These are phyloP conservation scores for Stemphylium beticola DNA, from an alignment of 2,329 filamentous ascomycete species.

Conservation along the genomic window DNA sequence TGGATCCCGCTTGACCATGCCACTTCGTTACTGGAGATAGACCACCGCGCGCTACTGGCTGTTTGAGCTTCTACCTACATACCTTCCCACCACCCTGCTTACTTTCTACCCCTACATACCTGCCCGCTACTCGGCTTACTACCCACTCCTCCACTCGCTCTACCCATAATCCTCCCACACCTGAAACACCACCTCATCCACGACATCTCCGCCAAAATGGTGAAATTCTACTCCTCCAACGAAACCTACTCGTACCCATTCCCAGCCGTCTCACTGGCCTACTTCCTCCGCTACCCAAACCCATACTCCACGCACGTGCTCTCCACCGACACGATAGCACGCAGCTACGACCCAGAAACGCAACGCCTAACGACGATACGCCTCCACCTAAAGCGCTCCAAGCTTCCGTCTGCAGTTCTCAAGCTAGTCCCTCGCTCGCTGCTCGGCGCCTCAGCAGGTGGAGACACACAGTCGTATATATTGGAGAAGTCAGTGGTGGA, in stretches of 20 bases:
- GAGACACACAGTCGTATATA: conserved; percentile 78
- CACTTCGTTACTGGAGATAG: conserved; percentile 28
- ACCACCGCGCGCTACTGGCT: conserved; percentile 28
- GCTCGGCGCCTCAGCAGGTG: conserved; percentile 64
- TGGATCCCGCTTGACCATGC: conserved; percentile 40
- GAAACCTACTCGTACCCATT: conserved; percentile 82
- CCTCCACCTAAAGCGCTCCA: conserved; percentile 81
- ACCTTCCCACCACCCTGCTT: neutral
- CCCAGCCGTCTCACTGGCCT: conserved; percentile 83
- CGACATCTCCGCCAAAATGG: conserved; percentile 45
- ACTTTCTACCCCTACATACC: neutral
- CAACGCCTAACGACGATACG: conserved; percentile 79
- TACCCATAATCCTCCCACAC: no score
- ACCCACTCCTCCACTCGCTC: no score
- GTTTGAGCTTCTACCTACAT: conserved; percentile 21
- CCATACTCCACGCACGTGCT: conserved; percentile 83
- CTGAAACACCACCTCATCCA: neutral
- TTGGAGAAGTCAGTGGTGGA: conserved; percentile 81
- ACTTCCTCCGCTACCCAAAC: conserved; percentile 88
- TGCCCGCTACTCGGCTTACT: no score
- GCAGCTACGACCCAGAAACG: conserved; percentile 73
- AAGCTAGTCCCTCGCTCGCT: conserved; percentile 75
- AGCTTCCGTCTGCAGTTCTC: conserved; percentile 74
- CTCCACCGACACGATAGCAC: conserved; percentile 81
- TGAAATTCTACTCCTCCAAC: conserved; percentile 62